Percentiles rank a stretch among this genome's conserved stretches.
Evolutionary conservation across 495 filamentous ascomycete species (phyloP).

Genomic region (Haplographium delicatum): DNA sequence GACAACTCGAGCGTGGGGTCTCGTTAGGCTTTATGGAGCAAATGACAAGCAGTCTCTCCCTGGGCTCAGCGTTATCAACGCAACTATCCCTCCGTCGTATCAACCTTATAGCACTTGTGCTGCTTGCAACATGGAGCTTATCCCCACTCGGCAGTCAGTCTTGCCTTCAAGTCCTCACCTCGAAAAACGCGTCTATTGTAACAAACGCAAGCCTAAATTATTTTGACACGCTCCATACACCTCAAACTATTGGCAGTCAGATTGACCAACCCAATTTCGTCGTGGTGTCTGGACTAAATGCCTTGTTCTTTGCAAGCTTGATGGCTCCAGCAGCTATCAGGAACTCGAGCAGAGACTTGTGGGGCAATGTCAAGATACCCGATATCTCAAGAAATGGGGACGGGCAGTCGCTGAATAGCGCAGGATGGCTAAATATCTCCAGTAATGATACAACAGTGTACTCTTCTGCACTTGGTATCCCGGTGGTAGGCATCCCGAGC

Average conservation of each 20-base stretch:
- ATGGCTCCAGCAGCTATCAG: constrained; percentile 9
- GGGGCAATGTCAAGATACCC: constrained; percentile 8
- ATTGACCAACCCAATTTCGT: too few species aligned
- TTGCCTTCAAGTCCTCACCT: constrained; percentile 3
- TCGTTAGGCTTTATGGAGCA: constrained; percentile 2
- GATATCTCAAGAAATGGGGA: not conserved
- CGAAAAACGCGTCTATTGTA: not conserved
- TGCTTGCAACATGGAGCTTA: constrained; percentile 3
- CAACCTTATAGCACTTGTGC: not conserved
- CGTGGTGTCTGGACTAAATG: too few species aligned
- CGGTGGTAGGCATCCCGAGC: not conserved
- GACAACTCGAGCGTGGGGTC: constrained; percentile 1
- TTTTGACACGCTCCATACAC: too few species aligned
- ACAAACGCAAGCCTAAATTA: not conserved
- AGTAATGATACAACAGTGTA: not conserved
- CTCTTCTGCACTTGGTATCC: constrained; percentile 5
- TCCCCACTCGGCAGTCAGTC: constrained; percentile 8
- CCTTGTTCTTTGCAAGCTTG: not conserved
- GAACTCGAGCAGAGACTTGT: constrained; percentile 6
- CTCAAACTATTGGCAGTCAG: too few species aligned
- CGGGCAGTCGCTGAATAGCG: not conserved
- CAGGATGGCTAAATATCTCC: not conserved
- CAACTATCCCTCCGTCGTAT: not conserved
- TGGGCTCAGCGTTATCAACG: constrained; percentile 1
- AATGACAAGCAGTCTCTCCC: not conserved